These are phyloP conservation scores for Dictyophora rubrovolvata DNA, from an alignment of 768 basidiomycete genomes.

Conservation along the genomic window DNA sequence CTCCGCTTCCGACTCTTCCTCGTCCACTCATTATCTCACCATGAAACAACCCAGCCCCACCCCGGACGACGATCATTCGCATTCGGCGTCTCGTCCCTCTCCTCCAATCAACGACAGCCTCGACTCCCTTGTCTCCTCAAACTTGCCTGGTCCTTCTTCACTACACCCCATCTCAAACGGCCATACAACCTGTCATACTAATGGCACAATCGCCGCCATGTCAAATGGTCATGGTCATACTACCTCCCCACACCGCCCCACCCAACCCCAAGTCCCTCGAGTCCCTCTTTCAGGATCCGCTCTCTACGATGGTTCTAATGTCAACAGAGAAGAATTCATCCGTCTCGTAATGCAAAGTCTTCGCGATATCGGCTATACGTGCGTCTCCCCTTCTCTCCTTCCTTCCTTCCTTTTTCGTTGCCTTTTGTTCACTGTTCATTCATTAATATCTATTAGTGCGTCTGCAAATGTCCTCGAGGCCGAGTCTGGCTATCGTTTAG, in stretches of 20 bases:
- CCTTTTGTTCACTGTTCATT: neutral
- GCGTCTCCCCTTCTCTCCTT: slow-evolving; percentile 12
- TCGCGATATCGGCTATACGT: slow-evolving; percentile 72
- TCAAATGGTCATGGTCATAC: slow-evolving; percentile 22
- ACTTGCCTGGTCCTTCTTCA: slow-evolving; percentile 42
- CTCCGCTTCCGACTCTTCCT: slow-evolving; percentile 26
- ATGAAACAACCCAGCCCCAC: slow-evolving; percentile 30
- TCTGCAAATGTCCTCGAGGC: slow-evolving; percentile 82
- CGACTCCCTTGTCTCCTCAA: slow-evolving; percentile 17
- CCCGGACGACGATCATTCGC: slow-evolving; percentile 38
- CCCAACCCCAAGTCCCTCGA: slow-evolving; percentile 33
- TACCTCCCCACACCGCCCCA: slow-evolving; percentile 1
- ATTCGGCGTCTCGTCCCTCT: slow-evolving; percentile 28
- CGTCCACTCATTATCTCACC: slow-evolving; percentile 16
- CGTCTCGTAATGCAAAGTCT: slow-evolving; percentile 82
- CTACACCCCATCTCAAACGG: slow-evolving; percentile 22
- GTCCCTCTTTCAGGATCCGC: slow-evolving; percentile 63
- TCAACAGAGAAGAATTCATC: slow-evolving; percentile 87
- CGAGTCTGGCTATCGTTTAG: slow-evolving; percentile 86
- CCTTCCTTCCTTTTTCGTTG: neutral
- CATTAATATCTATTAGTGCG: slow-evolving; percentile 50
- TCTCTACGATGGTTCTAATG: slow-evolving; percentile 62
- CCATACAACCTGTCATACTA: slow-evolving; percentile 32
- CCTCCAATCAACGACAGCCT: slow-evolving; percentile 20
- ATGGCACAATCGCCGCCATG: slow-evolving; percentile 18